A percentile compares a stretch with the other conserved stretches of the same genome.
Evolutionary conservation across 202 grass and related monocot genomes (phyloP).

Genomic region (Carex arenaria): DNA sequence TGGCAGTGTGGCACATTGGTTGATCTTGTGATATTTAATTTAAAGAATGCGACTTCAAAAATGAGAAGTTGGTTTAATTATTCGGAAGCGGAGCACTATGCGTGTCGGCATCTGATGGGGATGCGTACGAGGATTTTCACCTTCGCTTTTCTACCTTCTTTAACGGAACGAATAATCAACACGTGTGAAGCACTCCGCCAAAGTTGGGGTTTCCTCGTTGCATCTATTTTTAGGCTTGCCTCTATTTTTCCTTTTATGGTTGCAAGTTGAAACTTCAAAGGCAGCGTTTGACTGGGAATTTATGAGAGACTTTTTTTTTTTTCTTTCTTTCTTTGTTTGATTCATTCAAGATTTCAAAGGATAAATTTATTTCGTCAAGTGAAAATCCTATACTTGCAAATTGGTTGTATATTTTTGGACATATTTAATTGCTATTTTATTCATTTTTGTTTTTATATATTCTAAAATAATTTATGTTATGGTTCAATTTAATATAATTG

Average conservation of each 20-base stretch:
- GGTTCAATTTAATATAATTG: no score
- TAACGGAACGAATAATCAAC: background rate
- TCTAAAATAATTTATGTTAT: no score
- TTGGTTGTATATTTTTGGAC: no score
- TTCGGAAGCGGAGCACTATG: background rate
- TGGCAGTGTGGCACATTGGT: background rate
- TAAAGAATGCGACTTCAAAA: background rate
- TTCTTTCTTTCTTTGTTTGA: no score
- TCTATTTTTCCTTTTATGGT: background rate
- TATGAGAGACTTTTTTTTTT: background rate
- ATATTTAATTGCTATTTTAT: no score
- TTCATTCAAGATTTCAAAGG: background rate
- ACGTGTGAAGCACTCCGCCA: background rate
- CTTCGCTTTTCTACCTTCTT: background rate
- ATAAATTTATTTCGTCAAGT: no score
- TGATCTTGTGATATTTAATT: background rate
- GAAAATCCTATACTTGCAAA: no score
- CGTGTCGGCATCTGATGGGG: background rate
- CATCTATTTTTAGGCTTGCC: background rate
- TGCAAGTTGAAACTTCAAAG: background rate
- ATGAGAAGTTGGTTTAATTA: background rate
- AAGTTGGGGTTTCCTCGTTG: background rate
- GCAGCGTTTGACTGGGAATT: background rate
- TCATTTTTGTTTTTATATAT: no score
- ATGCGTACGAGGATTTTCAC: background rate